A percentile compares a stretch with the other conserved stretches of the same genome.
Conservation (phyloP, 495 filamentous ascomycete genomes). For the Hypoxylon fuscum region DNA sequence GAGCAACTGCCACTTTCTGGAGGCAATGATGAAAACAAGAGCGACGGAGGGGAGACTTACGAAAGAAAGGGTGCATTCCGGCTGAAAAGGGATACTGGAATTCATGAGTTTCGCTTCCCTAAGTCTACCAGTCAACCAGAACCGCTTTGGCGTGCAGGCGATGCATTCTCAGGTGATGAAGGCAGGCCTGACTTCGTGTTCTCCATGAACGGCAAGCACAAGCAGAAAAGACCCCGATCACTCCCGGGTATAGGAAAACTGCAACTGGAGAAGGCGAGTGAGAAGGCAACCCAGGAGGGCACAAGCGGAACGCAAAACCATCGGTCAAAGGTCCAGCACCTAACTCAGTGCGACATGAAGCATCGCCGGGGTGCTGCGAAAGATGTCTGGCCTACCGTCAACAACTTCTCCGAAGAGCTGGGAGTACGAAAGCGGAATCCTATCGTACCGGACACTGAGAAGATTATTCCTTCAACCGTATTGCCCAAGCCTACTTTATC, state of each 20-base stretch:
- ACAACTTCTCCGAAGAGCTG: slow-evolving; percentile 40
- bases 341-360: slow-evolving; percentile 5
- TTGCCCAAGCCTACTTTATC: slow-evolving; percentile 2
- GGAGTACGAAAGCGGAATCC: slow-evolving; percentile 7
- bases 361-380: slow-evolving; percentile 1
- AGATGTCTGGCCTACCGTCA: slow-evolving; percentile 40
- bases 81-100: slow-evolving; percentile 13
- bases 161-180: slow-evolving; percentile 43
- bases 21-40: not conserved
- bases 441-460: not conserved
- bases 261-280: slow-evolving; percentile 28
- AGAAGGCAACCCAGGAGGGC: not conserved
- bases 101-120: slow-evolving; percentile 33
- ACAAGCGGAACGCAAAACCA: too few species aligned
- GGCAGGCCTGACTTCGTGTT: slow-evolving; percentile 23
- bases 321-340: not conserved
- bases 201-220: slow-evolving; percentile 22
- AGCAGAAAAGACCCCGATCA: slow-evolving; percentile 25
- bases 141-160: slow-evolving; percentile 32
- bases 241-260: slow-evolving; percentile 36
- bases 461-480: slow-evolving; percentile 18
- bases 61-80: slow-evolving; percentile 37
- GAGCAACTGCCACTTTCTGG: slow-evolving; percentile 7
- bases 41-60: not conserved
- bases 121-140: slow-evolving; percentile 29